Evolutionary conservation across 2,329 filamentous ascomycete genomes (phyloP).

Genomic region (Diaporthe australafricana): DNA sequence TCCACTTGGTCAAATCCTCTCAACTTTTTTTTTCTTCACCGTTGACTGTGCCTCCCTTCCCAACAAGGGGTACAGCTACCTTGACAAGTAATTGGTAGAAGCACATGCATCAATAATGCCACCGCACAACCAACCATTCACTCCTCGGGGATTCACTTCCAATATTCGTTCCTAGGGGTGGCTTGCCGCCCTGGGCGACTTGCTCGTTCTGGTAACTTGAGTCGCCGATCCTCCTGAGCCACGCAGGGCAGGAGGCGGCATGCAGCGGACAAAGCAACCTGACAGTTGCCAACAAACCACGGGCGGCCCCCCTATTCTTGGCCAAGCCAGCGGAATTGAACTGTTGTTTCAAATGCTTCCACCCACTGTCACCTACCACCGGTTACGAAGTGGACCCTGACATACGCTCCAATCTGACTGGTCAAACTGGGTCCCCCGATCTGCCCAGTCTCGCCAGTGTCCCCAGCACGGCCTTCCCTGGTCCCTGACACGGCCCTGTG

Average conservation of each 20-base stretch:
- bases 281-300: conserved; percentile 1
- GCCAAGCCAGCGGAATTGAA: conserved; percentile 14
- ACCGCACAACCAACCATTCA: not conserved
- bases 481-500: conserved; percentile 21
- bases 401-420: conserved; percentile 11
- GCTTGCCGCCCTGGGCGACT: conserved; percentile 19
- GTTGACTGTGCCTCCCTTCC: not conserved
- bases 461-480: conserved; percentile 22
- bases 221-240: conserved; percentile 35
- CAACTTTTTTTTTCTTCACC: not conserved
- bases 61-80: not conserved
- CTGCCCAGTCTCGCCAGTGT: conserved; percentile 21
- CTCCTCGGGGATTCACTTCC: not conserved
- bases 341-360: conserved; percentile 35
- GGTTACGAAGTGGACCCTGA: conserved; percentile 29
- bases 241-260: conserved; percentile 28
- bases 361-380: conserved; percentile 31
- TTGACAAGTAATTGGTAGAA: not conserved
- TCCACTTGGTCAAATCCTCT: conserved; percentile 10
- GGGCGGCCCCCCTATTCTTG: conserved; percentile 11
- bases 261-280: conserved; percentile 16
- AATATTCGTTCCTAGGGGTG: not conserved
- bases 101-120: conserved; percentile 6
- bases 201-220: conserved; percentile 15
- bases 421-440: not conserved